phyloP scores from a whole-genome alignment of 495 filamentous ascomycete genomes.

The Diplogelasinospora grovesii region DNA sequence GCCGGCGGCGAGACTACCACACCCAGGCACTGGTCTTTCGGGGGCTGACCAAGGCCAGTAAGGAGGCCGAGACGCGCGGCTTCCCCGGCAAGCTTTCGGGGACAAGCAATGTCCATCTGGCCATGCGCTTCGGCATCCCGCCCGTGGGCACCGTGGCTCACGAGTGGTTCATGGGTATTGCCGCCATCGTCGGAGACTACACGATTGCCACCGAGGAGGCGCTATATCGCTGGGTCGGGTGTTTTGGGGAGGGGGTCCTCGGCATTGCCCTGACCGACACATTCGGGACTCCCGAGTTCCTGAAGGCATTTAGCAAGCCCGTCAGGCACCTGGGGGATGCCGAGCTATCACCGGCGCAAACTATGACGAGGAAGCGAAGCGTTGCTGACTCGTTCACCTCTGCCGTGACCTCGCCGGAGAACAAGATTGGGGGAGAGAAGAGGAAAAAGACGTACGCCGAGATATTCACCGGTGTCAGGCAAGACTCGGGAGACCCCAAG shows the following conservation, averaged over 20 bases:
- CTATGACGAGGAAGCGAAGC: slow-evolving; percentile 17
- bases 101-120: slow-evolving; percentile 95
- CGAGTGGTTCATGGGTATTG: slow-evolving; percentile 99
- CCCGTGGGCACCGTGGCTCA: slow-evolving; percentile 94
- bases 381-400: slow-evolving; percentile 29
- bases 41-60: slow-evolving; percentile 67
- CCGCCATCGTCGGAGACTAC: slow-evolving; percentile 85
- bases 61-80: slow-evolving; percentile 55
- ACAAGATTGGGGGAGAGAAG: slow-evolving; percentile 11
- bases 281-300: slow-evolving; percentile 87
- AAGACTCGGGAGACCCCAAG: slow-evolving; percentile 89
- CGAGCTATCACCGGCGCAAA: not conserved
- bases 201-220: slow-evolving; percentile 73
- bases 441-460: slow-evolving; percentile 66
- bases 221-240: slow-evolving; percentile 78
- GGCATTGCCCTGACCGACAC: slow-evolving; percentile 96
- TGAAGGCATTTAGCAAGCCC: slow-evolving; percentile 71
- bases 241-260: slow-evolving; percentile 86
- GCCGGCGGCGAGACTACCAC: slow-evolving; percentile 83
- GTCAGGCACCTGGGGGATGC: slow-evolving; percentile 25
- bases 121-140: slow-evolving; percentile 76
- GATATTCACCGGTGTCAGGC: slow-evolving; percentile 79
- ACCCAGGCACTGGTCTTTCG: slow-evolving; percentile 89
- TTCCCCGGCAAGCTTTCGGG: slow-evolving; percentile 68
- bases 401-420: slow-evolving; percentile 8